These are phyloP conservation scores for Tuber microsphaerosporum DNA, from an alignment of 495 filamentous ascomycete species.

Conservation along the genomic window DNA sequence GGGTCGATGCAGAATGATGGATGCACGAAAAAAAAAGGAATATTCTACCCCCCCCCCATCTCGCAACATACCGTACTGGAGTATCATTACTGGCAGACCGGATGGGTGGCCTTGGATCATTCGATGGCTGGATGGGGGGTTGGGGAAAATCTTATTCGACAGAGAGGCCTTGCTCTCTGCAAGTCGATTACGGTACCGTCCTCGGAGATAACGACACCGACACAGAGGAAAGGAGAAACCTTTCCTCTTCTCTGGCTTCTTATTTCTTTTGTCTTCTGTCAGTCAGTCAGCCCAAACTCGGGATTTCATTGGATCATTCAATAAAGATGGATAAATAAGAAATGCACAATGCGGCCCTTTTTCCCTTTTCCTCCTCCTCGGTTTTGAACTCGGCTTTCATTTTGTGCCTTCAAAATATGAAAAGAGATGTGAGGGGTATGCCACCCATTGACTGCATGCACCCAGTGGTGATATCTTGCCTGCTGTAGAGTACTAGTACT, in stretches of 20 bases:
- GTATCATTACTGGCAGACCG: neutral
- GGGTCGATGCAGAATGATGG: neutral
- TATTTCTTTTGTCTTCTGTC: neutral
- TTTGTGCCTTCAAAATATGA: neutral
- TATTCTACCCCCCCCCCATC: neutral
- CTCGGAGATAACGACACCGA: neutral
- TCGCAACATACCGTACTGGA: neutral
- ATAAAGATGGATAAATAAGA: neutral
- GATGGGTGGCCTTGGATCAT: neutral
- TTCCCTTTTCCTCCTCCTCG: neutral
- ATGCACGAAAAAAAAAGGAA: neutral
- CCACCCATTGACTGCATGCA: neutral
- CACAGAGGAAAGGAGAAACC: neutral
- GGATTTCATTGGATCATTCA: neutral
- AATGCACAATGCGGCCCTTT: neutral
- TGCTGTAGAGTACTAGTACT: neutral
- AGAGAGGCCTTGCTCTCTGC: neutral
- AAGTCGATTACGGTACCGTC: neutral
- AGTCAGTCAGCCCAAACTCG: neutral
- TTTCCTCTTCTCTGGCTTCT: neutral
- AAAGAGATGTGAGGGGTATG: neutral
- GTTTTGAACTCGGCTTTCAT: neutral
- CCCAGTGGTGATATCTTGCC: neutral
- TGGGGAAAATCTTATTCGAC: neutral
- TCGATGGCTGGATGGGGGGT: neutral